These are phyloP conservation scores for Pholiota molesta DNA, from an alignment of 768 basidiomycete species.

Conservation along the genomic window DNA sequence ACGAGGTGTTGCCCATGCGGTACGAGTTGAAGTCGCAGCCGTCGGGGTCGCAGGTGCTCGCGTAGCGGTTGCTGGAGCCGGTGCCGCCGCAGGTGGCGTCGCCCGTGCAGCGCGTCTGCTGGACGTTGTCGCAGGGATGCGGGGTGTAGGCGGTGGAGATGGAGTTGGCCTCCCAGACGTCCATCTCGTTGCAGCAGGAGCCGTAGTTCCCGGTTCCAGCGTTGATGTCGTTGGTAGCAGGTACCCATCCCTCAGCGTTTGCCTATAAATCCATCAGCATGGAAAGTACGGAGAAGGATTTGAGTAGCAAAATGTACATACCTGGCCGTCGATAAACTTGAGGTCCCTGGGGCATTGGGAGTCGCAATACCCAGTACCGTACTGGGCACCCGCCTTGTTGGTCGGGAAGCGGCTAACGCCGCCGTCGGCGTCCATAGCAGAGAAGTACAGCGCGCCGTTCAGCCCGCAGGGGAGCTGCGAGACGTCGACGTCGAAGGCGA, in stretches of 20 bases:
- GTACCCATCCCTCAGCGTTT: constrained; percentile 21
- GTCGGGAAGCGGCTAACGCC: constrained; percentile 45
- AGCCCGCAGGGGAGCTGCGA: constrained; percentile 60
- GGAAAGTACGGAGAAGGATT: not conserved
- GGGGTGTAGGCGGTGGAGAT: constrained; percentile 25
- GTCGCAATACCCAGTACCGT: constrained; percentile 70
- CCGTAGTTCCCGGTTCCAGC: constrained; percentile 23
- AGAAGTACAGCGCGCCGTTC: constrained; percentile 65
- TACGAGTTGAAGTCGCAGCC: constrained; percentile 27
- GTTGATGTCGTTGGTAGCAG: constrained; percentile 21
- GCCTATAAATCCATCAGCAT: constrained; percentile 10
- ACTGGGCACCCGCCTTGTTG: constrained; percentile 60
- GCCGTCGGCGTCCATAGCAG: constrained; percentile 63
- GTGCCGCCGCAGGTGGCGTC: constrained; percentile 39
- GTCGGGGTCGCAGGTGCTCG: constrained; percentile 23
- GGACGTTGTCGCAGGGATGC: constrained; percentile 22
- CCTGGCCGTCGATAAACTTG: constrained; percentile 60
- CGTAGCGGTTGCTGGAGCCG: constrained; percentile 21
- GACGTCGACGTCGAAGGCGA: constrained; percentile 63
- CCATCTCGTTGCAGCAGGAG: constrained; percentile 28
- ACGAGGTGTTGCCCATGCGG: constrained; percentile 24
- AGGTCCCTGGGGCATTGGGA: constrained; percentile 64
- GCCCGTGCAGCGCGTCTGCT: constrained; percentile 21
- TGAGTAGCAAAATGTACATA: constrained; percentile 8
- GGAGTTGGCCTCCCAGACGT: constrained; percentile 29